Percentiles rank a stretch among this genome's conserved stretches.
phyloP scores from a whole-genome alignment of 306 rosid genomes.

The Quercus gilva region DNA sequence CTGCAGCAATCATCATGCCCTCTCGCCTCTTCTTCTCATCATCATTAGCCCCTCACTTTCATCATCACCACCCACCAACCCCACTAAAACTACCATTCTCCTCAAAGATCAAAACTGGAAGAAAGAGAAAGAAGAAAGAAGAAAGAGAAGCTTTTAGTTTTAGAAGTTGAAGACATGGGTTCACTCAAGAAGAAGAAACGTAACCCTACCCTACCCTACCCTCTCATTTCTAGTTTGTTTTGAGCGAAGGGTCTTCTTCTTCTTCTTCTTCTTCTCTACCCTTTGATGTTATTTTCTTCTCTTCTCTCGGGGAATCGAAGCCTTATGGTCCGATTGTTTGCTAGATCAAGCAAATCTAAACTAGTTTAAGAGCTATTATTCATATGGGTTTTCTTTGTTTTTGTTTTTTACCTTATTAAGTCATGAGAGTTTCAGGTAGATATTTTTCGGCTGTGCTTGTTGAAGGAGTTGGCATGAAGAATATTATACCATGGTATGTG shows the following conservation, averaged over 20 bases:
- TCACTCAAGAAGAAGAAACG: constrained; percentile 79
- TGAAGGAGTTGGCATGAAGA: constrained; percentile 19
- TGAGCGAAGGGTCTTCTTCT: constrained; percentile 18
- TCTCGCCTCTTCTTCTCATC: constrained; percentile 52
- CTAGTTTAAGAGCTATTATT: not conserved
- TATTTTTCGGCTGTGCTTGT: constrained; percentile 18
- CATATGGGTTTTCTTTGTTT: not conserved
- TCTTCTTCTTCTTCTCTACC: constrained; percentile 32
- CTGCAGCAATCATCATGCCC: constrained; percentile 66
- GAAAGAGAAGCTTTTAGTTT: constrained; percentile 22
- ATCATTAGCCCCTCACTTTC: constrained; percentile 59
- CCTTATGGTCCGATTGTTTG: constrained; percentile 72
- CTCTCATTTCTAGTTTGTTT: not conserved
- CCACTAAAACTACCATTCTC: constrained; percentile 39
- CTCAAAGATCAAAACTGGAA: constrained; percentile 23
- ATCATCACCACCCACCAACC: constrained; percentile 63
- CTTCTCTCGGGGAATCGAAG: constrained; percentile 82
- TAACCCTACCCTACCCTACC: constrained; percentile 45
- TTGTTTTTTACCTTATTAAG: not conserved
- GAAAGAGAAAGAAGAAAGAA: constrained; percentile 47
- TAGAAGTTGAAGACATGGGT: constrained; percentile 47
- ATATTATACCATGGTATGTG: constrained; percentile 1
- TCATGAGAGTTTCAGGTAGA: not conserved
- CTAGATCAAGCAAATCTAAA: constrained; percentile 39
- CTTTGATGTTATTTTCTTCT: constrained; percentile 45